Base-by-base conservation (phyloP, 2,329 filamentous ascomycete genomes). In the Hypoxylon sp. region DNA sequence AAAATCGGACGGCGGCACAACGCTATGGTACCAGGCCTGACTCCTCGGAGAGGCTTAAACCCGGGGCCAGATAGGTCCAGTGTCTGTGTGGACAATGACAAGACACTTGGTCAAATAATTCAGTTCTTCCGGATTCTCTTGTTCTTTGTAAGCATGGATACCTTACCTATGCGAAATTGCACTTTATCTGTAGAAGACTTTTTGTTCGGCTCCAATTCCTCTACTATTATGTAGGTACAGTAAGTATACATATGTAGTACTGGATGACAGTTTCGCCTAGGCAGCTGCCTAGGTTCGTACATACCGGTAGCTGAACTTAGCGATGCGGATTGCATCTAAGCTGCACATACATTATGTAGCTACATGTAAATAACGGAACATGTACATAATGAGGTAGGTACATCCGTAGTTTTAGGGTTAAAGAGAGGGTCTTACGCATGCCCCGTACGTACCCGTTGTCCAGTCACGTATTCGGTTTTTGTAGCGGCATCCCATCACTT, bases 171-270 rank as follows among this genome's bases (percentile, higher is more conserved):
- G 49, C 32, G 32, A 28, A 40, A 26, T 16, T 36, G 36, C 16
- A 18, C 16, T 20, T 40, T 40, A 16, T 20, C 9, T 51, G 30
- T 22, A 61, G 54, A 77, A 96, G 96, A 75, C 88, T 88, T 2
- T 92, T n/a, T n/a, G 87, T 3, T 38, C 33, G 33, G n/a, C n/a
- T 7, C 33, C 33, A 18, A 16, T 38, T 38, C 36, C 36, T 12
- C 12, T 18, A 18, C 14, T 16, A 38, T 18, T n/a, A 38, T n/a
- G 6, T 38, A 18, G 36, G 8, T 33, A 33, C 30, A 33, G 4
- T 12, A 33, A 18, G n/a, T 40, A 16, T 1, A 2, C 18, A 38
- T 14, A 33, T 12, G 33, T 38, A 38, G 14, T 12, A 12, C 30
- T 33, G 12, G 30, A 33, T 33, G 30, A 12, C 30, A 11, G 30